phyloP scores from a whole-genome alignment of 2,329 filamentous ascomycete species.

The Penicillium sp. region DNA sequence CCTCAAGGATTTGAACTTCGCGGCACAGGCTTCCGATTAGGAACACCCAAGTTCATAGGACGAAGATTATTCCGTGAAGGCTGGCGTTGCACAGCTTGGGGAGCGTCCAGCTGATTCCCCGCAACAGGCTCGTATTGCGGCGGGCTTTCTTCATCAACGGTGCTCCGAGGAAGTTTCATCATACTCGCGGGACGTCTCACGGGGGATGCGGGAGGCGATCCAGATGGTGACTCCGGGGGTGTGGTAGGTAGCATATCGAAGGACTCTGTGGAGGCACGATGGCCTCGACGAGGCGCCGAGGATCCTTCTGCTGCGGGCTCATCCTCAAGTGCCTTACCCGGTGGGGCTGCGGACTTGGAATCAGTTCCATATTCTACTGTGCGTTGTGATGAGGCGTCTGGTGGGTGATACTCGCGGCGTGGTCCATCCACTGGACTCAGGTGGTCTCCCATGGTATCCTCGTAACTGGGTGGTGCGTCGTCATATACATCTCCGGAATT shows the following conservation, averaged over 20 bases:
- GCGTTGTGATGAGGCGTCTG: constrained; percentile 34
- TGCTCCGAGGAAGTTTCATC: constrained; percentile 31
- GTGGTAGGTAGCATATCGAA: constrained; percentile 43
- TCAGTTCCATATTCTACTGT: constrained; percentile 40
- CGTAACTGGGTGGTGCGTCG: constrained; percentile 91
- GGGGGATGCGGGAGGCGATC: constrained; percentile 34
- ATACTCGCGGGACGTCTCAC: constrained; percentile 35
- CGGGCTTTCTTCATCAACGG: constrained; percentile 31
- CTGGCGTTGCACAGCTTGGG: constrained; percentile 17
- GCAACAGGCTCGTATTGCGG: constrained; percentile 34
- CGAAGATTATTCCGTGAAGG: constrained; percentile 28
- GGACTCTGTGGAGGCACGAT: constrained; percentile 39
- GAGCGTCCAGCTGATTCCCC: constrained; percentile 16
- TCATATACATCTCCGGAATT: constrained; percentile 45
- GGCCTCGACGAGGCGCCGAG: constrained; percentile 23
- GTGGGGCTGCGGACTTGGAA: constrained; percentile 36
- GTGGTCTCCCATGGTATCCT: constrained; percentile 82
- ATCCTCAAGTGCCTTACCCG: constrained; percentile 31
- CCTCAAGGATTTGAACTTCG: constrained; percentile 17
- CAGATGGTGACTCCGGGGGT: constrained; percentile 36
- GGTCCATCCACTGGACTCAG: constrained; percentile 71
- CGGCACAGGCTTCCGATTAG: constrained; percentile 41
- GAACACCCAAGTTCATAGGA: constrained; percentile 40
- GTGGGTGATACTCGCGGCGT: constrained; percentile 54
- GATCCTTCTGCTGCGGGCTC: constrained; percentile 23